These are phyloP conservation scores for Syzygium jambos DNA, from an alignment of 345 rosid genomes.

Conservation along the genomic window DNA sequence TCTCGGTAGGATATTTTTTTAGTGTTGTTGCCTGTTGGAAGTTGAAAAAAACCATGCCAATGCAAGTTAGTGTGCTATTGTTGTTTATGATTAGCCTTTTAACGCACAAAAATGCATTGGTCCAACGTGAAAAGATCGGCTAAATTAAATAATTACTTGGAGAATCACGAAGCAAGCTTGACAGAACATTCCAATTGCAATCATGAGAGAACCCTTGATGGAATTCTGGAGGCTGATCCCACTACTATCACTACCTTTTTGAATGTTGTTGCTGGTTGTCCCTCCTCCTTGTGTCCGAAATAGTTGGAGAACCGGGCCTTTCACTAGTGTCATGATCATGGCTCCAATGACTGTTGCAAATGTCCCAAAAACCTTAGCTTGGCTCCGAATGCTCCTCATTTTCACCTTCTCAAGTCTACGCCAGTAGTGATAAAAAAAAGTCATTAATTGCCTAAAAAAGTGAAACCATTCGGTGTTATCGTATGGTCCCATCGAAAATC, in stretches of 20 bases:
- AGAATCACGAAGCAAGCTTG: slow-evolving; percentile 74
- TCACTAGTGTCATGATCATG: slow-evolving; percentile 73
- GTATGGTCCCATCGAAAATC: neutral
- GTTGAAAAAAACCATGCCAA: neutral
- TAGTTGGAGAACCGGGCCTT: slow-evolving; percentile 49
- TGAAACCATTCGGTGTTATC: neutral
- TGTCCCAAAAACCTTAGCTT: slow-evolving; percentile 64
- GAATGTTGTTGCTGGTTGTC: neutral
- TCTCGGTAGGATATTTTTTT: slow-evolving; percentile 62
- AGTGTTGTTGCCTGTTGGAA: slow-evolving; percentile 47
- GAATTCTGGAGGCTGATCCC: slow-evolving; percentile 41
- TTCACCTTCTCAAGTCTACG: slow-evolving; percentile 68
- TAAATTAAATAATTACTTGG: slow-evolving; percentile 6
- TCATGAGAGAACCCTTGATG: slow-evolving; percentile 59
- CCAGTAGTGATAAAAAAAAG: neutral
- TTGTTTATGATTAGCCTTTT: neutral
- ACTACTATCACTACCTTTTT: slow-evolving; percentile 5
- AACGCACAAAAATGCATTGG: too few species aligned
- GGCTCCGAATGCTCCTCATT: slow-evolving; percentile 39
- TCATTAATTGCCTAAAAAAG: too few species aligned
- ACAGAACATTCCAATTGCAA: slow-evolving; percentile 59
- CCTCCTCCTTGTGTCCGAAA: slow-evolving; percentile 39
- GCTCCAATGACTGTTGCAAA: slow-evolving; percentile 78
- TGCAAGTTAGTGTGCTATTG: neutral
- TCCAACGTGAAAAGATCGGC: neutral